phyloP scores from a whole-genome alignment of 2,329 filamentous ascomycete genomes.

The Verticillium nonalfalfae region DNA sequence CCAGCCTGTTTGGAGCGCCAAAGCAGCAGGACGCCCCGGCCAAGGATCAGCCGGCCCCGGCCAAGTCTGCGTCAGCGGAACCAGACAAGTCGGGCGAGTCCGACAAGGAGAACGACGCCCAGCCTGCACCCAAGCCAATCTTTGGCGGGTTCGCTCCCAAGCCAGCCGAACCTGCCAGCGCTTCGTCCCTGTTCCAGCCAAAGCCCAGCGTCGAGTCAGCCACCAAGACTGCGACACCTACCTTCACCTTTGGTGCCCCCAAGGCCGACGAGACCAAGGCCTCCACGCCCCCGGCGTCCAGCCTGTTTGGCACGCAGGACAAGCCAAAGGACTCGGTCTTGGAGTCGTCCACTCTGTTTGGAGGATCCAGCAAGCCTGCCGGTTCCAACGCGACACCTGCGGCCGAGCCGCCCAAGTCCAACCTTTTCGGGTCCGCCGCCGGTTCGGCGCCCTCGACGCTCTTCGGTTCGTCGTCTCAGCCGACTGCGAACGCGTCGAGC shows the following conservation, averaged over 20 bases:
- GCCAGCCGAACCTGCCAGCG: constrained; percentile 11
- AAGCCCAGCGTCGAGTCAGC: constrained; percentile 22
- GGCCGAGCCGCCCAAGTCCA: constrained; percentile 18
- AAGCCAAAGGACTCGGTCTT: constrained; percentile 13
- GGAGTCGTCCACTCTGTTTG: constrained; percentile 30
- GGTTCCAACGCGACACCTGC: constrained; percentile 16
- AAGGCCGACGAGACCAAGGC: constrained; percentile 8
- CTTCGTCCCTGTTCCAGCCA: constrained; percentile 22
- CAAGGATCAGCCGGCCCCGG: constrained; percentile 14
- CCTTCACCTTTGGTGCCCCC: constrained; percentile 10
- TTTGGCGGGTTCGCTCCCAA: constrained; percentile 15
- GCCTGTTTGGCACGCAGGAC: constrained; percentile 15
- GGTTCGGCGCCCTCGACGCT: constrained; percentile 4
- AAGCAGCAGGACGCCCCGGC: constrained; percentile 14
- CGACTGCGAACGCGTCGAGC: constrained; percentile 11
- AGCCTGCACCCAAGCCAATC: constrained; percentile 23
- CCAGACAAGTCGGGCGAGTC: constrained; percentile 29
- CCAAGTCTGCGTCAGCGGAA: constrained; percentile 6
- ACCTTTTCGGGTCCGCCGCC: constrained; percentile 12
- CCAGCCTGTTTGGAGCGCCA: constrained; percentile 27
- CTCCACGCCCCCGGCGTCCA: constrained; percentile 11
- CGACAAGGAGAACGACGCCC: constrained; percentile 36
- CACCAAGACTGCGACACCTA: constrained; percentile 16
- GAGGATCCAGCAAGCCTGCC: constrained; percentile 22
- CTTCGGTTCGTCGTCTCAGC: constrained; percentile 3